These are phyloP conservation scores for Eremothecium sinecaudum DNA, from an alignment of 1,139 yeast genomes.

Conservation along the genomic window DNA sequence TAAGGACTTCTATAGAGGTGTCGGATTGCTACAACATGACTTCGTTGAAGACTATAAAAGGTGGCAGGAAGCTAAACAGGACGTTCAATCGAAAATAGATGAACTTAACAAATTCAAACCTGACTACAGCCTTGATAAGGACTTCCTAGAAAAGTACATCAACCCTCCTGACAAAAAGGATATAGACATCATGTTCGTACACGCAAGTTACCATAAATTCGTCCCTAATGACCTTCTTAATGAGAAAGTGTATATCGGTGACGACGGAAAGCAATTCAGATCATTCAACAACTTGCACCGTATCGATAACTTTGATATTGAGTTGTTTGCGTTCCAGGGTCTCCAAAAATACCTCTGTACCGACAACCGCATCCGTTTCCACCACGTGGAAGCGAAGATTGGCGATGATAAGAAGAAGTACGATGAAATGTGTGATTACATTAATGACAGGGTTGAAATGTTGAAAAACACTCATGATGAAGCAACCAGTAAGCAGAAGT, in stretches of 20 bases:
- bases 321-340: conserved; percentile 15
- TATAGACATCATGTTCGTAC: conserved; percentile 39
- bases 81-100: conserved; percentile 6
- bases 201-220: conserved; percentile 57
- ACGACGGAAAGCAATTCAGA: conserved; percentile 32
- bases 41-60: conserved; percentile 35
- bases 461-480: conserved; percentile 14
- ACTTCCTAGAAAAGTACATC: background rate
- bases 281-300: conserved; percentile 10
- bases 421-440: conserved; percentile 17
- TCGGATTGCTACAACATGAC: conserved; percentile 38
- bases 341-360: conserved; percentile 14
- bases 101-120: background rate
- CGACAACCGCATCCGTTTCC: conserved; percentile 12
- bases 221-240: conserved; percentile 45
- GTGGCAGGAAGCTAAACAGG: conserved; percentile 16
- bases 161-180: conserved; percentile 6
- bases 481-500: too few species aligned
- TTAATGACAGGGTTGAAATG: conserved; percentile 13
- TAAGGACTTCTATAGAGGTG: conserved; percentile 25
- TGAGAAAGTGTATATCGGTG: conserved; percentile 37
- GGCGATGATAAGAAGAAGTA: conserved; percentile 8
- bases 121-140: background rate
- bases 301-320: conserved; percentile 16
- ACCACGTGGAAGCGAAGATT: conserved; percentile 9